Conservation (phyloP, 164 flowering plant species). For the Litsea cubeba region DNA sequence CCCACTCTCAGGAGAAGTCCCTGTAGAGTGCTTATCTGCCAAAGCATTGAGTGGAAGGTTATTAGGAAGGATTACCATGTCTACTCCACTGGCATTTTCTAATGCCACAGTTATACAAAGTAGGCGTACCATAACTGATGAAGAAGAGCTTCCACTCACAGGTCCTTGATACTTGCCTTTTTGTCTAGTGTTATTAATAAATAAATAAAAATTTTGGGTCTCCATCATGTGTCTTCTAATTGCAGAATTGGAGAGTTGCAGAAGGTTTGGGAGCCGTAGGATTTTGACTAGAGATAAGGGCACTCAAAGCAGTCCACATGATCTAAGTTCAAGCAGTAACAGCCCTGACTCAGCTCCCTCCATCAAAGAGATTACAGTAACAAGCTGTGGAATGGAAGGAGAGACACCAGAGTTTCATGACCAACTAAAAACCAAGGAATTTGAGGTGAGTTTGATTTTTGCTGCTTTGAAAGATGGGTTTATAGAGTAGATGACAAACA, state of each 20-base stretch:
- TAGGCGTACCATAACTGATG: constrained; percentile 16
- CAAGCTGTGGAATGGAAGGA: background rate
- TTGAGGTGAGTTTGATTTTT: background rate
- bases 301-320: constrained; percentile 58
- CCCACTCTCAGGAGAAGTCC: constrained; percentile 85
- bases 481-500: too few relatives aligned
- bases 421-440: background rate
- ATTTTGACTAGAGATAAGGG: constrained; percentile 62
- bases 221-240: background rate
- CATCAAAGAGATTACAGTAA: constrained; percentile 33
- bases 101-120: constrained; percentile 22
- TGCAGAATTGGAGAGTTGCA: constrained; percentile 24
- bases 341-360: constrained; percentile 56
- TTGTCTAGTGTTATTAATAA: background rate
- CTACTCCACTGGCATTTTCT: constrained; percentile 64
- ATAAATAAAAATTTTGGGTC: background rate
- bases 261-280: constrained; percentile 4
- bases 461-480: too few relatives aligned
- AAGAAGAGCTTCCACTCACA: constrained; percentile 23
- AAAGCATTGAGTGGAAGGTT: constrained; percentile 61
- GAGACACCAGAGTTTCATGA: background rate
- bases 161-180: constrained; percentile 17
- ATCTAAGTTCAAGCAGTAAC: constrained; percentile 42
- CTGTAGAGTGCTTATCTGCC: constrained; percentile 79
- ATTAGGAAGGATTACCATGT: constrained; percentile 51